These are phyloP conservation scores for Theobroma grandiflorum DNA, from an alignment of 441 rosid species.

Conservation along the genomic window DNA sequence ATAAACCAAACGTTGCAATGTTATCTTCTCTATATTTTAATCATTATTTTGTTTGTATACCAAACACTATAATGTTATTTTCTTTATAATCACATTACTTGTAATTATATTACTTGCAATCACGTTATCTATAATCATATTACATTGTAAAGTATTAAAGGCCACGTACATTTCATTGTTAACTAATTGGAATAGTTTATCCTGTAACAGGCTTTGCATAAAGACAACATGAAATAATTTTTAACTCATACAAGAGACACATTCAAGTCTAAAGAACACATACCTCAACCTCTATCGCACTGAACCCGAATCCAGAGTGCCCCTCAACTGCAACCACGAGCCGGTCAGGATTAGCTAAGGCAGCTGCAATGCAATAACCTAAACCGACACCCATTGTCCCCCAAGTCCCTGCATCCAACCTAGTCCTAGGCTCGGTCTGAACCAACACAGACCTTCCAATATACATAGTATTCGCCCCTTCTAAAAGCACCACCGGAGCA, in stretches of 20 bases:
- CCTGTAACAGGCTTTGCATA: too few relatives aligned
- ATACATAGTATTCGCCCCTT: slow-evolving; percentile 98
- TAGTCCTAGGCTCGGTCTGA: slow-evolving; percentile 92
- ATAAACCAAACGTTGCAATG: too few relatives aligned
- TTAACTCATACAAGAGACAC: slow-evolving; percentile 19
- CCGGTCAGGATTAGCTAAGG: slow-evolving; percentile 81
- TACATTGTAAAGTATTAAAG: too few relatives aligned
- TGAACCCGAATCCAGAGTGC: slow-evolving; percentile 97
- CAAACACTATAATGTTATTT: too few relatives aligned
- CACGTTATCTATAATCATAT: too few relatives aligned
- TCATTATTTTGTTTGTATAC: too few relatives aligned
- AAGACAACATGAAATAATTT: slow-evolving; percentile 15
- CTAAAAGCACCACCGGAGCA: slow-evolving; percentile 84
- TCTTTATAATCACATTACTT: too few relatives aligned
- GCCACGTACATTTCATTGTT: too few relatives aligned
- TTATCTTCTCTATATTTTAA: too few relatives aligned
- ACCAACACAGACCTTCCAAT: slow-evolving; percentile 91
- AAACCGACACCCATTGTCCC: slow-evolving; percentile 99
- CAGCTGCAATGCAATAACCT: slow-evolving; percentile 97
- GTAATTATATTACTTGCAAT: too few relatives aligned
- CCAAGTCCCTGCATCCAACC: slow-evolving; percentile 99
- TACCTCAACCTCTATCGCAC: slow-evolving; percentile 99
- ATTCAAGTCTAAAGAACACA: slow-evolving; percentile 9
- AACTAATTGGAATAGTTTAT: too few relatives aligned
- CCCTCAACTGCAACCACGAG: slow-evolving; percentile 97